phyloP scores from a whole-genome alignment of 108 stramenopile species.

The Nitzschia sp. region DNA sequence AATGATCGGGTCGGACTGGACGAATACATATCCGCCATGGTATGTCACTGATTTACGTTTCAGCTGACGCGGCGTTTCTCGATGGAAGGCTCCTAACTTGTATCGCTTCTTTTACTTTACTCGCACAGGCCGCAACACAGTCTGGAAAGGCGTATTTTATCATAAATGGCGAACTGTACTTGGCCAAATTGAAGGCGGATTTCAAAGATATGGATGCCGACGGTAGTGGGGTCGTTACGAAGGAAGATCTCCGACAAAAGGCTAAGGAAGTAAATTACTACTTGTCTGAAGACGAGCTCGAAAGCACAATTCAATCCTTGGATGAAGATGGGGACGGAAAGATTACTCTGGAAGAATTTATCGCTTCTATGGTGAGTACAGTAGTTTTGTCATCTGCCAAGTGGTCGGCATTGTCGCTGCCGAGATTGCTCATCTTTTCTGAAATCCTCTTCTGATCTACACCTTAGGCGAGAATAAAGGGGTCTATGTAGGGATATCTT shows the following conservation, averaged over 20 bases:
- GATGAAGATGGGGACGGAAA: constrained; percentile 12
- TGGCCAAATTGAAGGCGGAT: constrained; percentile 2
- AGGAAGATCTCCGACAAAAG: not conserved
- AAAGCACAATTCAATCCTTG: not conserved
- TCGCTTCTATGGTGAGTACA: not conserved
- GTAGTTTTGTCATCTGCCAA: too few relatives aligned
- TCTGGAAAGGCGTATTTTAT: constrained; percentile 15
- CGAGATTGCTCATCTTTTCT: not conserved
- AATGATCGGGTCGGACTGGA: constrained; percentile 10
- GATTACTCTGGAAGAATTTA: constrained; percentile 17
- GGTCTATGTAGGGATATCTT: not conserved
- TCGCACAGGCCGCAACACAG: constrained; percentile 1
- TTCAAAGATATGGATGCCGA: constrained; percentile 11
- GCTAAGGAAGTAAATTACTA: constrained; percentile 11
- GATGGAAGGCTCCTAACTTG: not conserved
- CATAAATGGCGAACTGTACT: constrained; percentile 13
- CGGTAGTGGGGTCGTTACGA: constrained; percentile 5
- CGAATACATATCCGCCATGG: constrained; percentile 10
- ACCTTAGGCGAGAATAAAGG: not conserved
- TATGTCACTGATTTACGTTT: constrained; percentile 1
- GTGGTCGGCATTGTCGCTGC: too few relatives aligned
- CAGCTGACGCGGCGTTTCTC: not conserved
- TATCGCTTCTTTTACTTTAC: not conserved
- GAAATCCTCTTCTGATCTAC: not conserved
- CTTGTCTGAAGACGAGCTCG: constrained; percentile 6